Base-by-base conservation (phyloP, 192 early-diverging fungal species). In the Umbelopsis sp. region DNA sequence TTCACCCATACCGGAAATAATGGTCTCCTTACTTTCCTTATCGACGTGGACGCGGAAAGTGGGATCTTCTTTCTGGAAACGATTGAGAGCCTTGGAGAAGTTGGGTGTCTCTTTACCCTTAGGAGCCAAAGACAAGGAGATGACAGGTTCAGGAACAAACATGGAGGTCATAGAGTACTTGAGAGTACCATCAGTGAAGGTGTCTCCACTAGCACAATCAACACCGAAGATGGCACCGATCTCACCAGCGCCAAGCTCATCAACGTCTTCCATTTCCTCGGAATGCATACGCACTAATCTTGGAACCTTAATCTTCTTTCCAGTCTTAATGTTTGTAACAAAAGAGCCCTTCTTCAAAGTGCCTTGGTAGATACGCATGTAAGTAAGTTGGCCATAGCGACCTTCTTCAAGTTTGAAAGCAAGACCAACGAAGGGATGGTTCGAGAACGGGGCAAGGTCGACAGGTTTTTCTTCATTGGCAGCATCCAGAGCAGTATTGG, bases 201-300 rank as follows among this genome's bases (percentile, higher is more conserved):
- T 97, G 84, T 99, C 97, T 69, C 97, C 97, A 13, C 90, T 92
- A 0, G 97, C 91, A 76, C 96, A 98, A 65, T 99, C 96, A 70
- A 99, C 89, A 75, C 97, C 97, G 83, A 99, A 98, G 75, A 99
- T 84, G 4, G 97, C 97, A 81, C 96, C 95, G 69, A 99, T 99
- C 81, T 99, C 97, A 66, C 97, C 97, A 49, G 93, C 91, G 66
- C 91, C 92, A 48, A 98, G 87, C 76, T 86, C 86, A 72, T 96
- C 90, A 0, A 99, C 94, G 80, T 99, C 97, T 84, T 99, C 96
- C 91, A 98, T 95, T 75, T 97, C 94, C 71, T 95, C 92, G 66
- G 97, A 93, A 83, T 99, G 97, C 97, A 99, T 99, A 66, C 97
- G 94, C 51, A 95, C 96, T 27, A 99, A 88, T 15, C 97, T 89